These are phyloP conservation scores for Cornus suecica DNA, from an alignment of 148 eudicot species.

Conservation along the genomic window DNA sequence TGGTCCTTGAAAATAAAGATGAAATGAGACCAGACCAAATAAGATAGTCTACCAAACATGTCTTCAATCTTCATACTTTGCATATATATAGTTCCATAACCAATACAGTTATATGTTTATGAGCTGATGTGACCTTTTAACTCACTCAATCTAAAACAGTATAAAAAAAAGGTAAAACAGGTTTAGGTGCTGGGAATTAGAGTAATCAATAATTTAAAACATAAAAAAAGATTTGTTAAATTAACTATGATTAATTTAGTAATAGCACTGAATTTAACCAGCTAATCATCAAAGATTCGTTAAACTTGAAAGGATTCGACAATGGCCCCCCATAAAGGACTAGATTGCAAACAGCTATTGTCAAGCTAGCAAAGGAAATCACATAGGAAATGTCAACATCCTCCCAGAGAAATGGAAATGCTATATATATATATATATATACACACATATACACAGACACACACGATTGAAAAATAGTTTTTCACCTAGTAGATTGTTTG, in stretches of 20 bases:
- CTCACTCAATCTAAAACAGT: no score
- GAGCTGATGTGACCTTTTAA: no score
- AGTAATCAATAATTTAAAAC: not conserved
- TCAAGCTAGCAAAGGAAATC: conserved; percentile 2
- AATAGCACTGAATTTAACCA: not conserved
- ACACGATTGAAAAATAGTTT: not conserved
- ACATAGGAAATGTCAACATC: conserved; percentile 10
- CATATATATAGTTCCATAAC: no score
- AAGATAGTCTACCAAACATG: no score
- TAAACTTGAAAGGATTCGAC: not conserved
- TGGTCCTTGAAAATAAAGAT: no score
- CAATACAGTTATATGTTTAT: no score
- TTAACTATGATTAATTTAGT: not conserved
- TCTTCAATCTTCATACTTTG: no score
- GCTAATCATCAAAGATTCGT: not conserved
- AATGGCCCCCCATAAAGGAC: conserved; percentile 5
- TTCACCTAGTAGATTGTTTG: not conserved
- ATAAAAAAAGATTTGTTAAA: not conserved
- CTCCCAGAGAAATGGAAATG: conserved; percentile 5
- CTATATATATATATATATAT: no score
- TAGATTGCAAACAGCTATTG: conserved; percentile 6
- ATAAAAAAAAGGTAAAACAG: not conserved
- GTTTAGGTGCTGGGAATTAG: not conserved
- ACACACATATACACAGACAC: not conserved
- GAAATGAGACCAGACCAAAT: no score